Evolutionary conservation across 805 yeast genomes (phyloP).

Genomic region (Wickerhamomyces pijperi): DNA sequence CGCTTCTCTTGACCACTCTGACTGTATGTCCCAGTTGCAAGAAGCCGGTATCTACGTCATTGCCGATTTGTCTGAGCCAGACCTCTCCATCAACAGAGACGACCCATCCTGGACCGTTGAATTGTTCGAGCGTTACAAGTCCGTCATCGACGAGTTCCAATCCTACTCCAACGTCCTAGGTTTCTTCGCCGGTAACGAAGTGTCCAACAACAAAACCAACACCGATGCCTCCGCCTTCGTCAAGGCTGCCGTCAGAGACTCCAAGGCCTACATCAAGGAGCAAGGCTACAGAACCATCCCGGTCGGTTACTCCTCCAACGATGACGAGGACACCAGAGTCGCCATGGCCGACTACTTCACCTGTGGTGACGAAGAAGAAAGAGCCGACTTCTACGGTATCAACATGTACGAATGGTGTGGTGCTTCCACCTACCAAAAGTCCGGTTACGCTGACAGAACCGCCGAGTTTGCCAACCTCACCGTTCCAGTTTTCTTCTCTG

Average conservation of each 20-base stretch:
- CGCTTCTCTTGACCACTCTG: slow-evolving; percentile 49
- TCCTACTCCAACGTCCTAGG: slow-evolving; percentile 66
- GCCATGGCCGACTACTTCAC: slow-evolving; percentile 63
- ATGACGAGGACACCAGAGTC: slow-evolving; percentile 57
- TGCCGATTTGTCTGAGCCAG: slow-evolving; percentile 71
- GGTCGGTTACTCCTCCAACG: slow-evolving; percentile 76
- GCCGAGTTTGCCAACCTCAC: slow-evolving; percentile 52
- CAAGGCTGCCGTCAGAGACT: slow-evolving; percentile 75
- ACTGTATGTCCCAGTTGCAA: slow-evolving; percentile 53
- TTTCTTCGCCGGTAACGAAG: slow-evolving; percentile 83
- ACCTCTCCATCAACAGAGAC: slow-evolving; percentile 47
- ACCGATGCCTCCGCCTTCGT: slow-evolving; percentile 73
- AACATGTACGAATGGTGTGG: slow-evolving; percentile 92
- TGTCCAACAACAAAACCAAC: slow-evolving; percentile 52
- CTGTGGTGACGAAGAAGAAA: slow-evolving; percentile 55
- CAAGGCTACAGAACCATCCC: slow-evolving; percentile 60
- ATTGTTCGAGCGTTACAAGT: slow-evolving; percentile 54
- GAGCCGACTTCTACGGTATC: slow-evolving; percentile 78
- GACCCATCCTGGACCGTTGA: slow-evolving; percentile 55
- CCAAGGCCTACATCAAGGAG: slow-evolving; percentile 52
- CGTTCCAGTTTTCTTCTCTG: slow-evolving; percentile 70
- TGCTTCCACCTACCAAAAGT: slow-evolving; percentile 36
- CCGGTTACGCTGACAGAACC: slow-evolving; percentile 63
- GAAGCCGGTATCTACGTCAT: slow-evolving; percentile 75
- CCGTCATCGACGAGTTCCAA: slow-evolving; percentile 58